Evolutionary conservation across 2,329 filamentous ascomycete species (phyloP).

Genomic region (Phialocephala sp.): DNA sequence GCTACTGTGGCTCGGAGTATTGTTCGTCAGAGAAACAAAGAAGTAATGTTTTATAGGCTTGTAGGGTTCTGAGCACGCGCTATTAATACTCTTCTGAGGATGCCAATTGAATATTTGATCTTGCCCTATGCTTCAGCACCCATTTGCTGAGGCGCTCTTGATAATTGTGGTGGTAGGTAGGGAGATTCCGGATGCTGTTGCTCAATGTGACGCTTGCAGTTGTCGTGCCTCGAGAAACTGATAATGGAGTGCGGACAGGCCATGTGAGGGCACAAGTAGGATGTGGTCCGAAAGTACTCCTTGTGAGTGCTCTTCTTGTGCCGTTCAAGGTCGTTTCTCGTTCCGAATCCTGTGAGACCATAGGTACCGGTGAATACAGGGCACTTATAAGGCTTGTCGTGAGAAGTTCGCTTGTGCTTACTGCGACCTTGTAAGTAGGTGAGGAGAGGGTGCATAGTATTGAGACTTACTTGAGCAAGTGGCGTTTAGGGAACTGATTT

Average conservation of each 20-base stretch:
- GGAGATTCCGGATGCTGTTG: background rate
- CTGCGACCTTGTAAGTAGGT: background rate
- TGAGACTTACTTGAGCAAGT: background rate
- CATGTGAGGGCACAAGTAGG: background rate
- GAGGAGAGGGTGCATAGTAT: background rate
- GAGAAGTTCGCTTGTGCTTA: background rate
- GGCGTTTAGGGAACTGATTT: background rate
- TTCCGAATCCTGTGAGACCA: background rate
- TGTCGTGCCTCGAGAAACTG: background rate
- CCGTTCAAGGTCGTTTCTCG: background rate
- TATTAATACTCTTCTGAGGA: background rate
- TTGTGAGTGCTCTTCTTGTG: background rate
- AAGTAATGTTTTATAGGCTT: background rate
- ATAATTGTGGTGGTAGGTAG: background rate
- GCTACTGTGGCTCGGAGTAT: background rate
- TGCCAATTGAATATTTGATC: slow-evolving; percentile 4
- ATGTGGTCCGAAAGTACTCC: background rate
- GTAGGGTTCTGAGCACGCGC: background rate
- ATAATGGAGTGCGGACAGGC: background rate
- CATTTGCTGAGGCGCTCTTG: background rate
- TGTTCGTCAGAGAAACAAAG: slow-evolving; percentile 2
- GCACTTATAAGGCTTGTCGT: slow-evolving; percentile 4
- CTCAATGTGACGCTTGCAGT: slow-evolving; percentile 3
- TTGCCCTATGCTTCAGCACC: slow-evolving; percentile 3
- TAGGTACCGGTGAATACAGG: background rate